Percentiles rank a stretch among this genome's conserved stretches.
These are phyloP conservation scores for Solanum sparsipilum DNA, from an alignment of 257 asterid species.

Conservation along the genomic window DNA sequence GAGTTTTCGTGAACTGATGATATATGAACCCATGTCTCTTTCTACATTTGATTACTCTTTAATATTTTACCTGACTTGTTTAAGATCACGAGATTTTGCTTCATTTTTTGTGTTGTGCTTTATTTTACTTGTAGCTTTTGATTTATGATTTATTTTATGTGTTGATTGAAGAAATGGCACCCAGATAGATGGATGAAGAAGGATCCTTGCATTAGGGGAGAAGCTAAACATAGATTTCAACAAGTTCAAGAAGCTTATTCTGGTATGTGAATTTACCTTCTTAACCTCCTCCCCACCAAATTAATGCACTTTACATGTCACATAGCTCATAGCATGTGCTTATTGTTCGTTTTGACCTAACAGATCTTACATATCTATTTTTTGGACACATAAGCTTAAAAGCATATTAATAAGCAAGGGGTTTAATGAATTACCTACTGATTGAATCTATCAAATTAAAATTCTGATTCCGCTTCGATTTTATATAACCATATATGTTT, in stretches of 20 bases:
- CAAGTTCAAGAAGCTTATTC: conserved; percentile 46
- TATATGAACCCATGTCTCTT: background rate
- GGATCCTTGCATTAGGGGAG: conserved; percentile 13
- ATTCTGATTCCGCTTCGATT: background rate
- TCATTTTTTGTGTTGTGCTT: background rate
- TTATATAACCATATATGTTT: background rate
- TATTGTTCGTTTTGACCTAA: background rate
- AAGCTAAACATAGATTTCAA: conserved; percentile 30
- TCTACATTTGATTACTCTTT: background rate
- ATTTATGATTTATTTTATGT: background rate
- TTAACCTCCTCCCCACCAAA: background rate
- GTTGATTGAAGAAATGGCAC: conserved; percentile 33
- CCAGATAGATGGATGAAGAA: conserved; percentile 31
- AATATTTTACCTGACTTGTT: background rate
- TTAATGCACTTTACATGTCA: background rate
- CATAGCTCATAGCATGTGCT: background rate
- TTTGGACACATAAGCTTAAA: too few species aligned
- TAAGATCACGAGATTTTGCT: background rate
- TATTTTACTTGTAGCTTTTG: background rate
- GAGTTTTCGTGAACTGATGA: background rate
- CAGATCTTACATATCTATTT: too few species aligned
- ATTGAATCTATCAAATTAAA: background rate
- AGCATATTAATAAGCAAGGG: too few species aligned
- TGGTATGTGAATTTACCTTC: conserved; percentile 1
- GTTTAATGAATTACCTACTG: background rate